Conservation (phyloP, 495 filamentous ascomycete species). For the Tuber borchii region DNA sequence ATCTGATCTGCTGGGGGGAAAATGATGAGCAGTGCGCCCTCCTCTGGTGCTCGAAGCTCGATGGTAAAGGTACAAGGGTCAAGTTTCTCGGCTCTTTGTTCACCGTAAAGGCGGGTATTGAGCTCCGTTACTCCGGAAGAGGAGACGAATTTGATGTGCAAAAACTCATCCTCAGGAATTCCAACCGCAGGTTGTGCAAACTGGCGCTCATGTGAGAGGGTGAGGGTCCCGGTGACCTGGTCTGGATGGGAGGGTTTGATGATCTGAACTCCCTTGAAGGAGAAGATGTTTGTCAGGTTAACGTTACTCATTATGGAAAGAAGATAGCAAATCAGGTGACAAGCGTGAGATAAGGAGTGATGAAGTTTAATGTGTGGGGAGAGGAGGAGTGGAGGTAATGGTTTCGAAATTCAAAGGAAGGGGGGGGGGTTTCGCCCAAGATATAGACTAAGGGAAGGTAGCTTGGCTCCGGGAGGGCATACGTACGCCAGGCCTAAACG, state of each 20-base stretch:
- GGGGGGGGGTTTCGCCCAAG: neutral
- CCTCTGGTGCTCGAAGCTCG: constrained; percentile 5
- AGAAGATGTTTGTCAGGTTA: neutral
- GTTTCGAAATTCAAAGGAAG: neutral
- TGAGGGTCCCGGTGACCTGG: neutral
- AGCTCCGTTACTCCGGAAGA: constrained; percentile 13
- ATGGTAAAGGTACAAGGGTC: constrained; percentile 30
- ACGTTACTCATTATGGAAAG: neutral
- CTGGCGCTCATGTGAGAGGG: neutral
- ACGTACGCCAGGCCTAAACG: neutral
- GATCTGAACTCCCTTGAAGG: constrained; percentile 2
- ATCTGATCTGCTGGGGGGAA: constrained; percentile 26
- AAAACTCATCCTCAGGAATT: constrained; percentile 17
- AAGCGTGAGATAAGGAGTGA: neutral
- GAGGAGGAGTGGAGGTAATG: neutral
- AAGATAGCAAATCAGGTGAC: neutral
- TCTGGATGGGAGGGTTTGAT: neutral
- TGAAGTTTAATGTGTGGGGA: neutral
- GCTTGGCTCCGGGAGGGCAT: neutral
- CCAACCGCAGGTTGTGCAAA: neutral
- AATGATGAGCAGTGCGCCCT: constrained; percentile 25
- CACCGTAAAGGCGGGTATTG: constrained; percentile 24
- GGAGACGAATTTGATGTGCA: constrained; percentile 30
- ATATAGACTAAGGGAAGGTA: neutral
- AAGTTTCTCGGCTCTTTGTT: constrained; percentile 23